Evolutionary conservation across 2,329 filamentous ascomycete species (phyloP), one percentile per base, ranked within the genome.

Genomic region (Dactylonectria macrodidyma): DNA sequence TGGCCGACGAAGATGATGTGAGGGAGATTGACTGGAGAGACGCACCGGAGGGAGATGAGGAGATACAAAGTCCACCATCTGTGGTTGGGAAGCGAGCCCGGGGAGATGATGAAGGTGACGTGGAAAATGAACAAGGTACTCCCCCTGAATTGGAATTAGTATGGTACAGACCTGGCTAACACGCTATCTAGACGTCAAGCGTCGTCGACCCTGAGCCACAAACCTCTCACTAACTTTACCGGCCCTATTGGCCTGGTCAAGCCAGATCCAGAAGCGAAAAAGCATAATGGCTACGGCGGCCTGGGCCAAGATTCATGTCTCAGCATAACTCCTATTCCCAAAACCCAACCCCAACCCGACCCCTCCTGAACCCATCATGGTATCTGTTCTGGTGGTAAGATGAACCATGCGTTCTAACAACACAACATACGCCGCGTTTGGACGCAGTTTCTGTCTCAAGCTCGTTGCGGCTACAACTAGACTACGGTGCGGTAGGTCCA

Each of bases 101-200:
- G 34, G 65, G 69, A 62, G 77, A 75, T 34, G 75, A 78, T 55
- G 76, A 73, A 26, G 59, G 67, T 54, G 79, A 78, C 62, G 71
- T 72, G 64, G 80, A 79, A 73, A 79, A 79, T 64, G 78, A 79
- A 66, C 77, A 80, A 70, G 78, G 78, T 80, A 77, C 26, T 62
- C 51, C 3, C n/a, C n/a, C 33, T 22, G 19, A 14, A 11, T 6
- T 10, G 19, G 33, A 38, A 22, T 12, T 8, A 9, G 8, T 51
- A 22, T 34, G 30, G 44, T 24, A 19, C 22, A 11, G 16, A 46
- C 30, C 16, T 62, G 69, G 59, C 81, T 83, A 76, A 84, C 72
- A 60, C 69, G 41, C n/a, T 14, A 66, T 69, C 46, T 73, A 81
- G 87, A 87, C 76, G 76, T 81, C 78, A 89, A 88, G 81, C 87